phyloP scores from a whole-genome alignment of 306 rosid species.

The Inga laurina region DNA sequence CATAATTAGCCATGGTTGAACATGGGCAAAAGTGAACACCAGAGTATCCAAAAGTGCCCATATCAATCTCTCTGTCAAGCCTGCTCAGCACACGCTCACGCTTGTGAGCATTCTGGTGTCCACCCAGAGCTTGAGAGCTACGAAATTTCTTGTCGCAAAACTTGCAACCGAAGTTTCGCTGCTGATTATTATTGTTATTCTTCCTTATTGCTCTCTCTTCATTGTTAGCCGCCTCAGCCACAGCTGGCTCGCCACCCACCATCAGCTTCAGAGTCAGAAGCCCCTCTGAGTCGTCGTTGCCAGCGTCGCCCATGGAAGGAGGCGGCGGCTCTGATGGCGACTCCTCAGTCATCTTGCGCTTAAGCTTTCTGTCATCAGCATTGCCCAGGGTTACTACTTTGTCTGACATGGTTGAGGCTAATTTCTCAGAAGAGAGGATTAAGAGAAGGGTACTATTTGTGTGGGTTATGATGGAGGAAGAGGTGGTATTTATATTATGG shows the following conservation, averaged over 20 bases:
- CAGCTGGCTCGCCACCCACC: not conserved
- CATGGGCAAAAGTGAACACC: not conserved
- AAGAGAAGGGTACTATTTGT: not conserved
- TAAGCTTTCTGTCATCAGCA: not conserved
- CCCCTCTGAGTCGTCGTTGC: not conserved
- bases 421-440: not conserved
- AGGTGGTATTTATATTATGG: slow-evolving; percentile 6
- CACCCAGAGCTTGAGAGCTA: slow-evolving; percentile 70
- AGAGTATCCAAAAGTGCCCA: not conserved
- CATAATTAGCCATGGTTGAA: not conserved
- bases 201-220: not conserved
- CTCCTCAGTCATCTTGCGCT: slow-evolving; percentile 2
- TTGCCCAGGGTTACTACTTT: not conserved
- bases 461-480: not conserved
- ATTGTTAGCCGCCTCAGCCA: not conserved
- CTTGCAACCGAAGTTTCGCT: not conserved
- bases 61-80: not conserved
- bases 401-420: not conserved
- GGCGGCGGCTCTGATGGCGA: not conserved
- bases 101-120: slow-evolving; percentile 80
- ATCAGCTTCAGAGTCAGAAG: not conserved
- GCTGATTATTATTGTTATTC: not conserved
- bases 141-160: slow-evolving; percentile 34
- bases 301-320: not conserved
- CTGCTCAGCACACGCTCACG: slow-evolving; percentile 45